A percentile compares a stretch with the other conserved stretches of the same genome.
Conservation (phyloP, 805 yeast genomes). For the Starmera caribaea region DNA sequence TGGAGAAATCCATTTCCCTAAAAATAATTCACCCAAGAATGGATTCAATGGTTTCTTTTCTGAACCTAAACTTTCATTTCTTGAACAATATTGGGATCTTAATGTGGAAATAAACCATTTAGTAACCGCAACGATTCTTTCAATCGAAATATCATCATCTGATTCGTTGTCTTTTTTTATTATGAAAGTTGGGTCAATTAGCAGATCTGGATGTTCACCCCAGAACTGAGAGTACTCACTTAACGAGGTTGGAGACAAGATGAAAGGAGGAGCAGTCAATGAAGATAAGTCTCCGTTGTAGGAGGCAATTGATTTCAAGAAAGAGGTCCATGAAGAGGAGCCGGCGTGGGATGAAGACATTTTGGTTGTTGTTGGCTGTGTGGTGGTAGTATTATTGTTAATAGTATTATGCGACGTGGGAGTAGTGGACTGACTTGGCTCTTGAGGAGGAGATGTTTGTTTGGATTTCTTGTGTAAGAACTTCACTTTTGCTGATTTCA, state of each 20-base stretch:
- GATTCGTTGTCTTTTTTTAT: constrained; percentile 21
- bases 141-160: constrained; percentile 41
- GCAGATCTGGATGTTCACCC: constrained; percentile 85
- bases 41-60: constrained; percentile 98
- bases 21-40: constrained; percentile 87
- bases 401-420: background rate
- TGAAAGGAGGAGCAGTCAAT: constrained; percentile 95
- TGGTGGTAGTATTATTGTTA: background rate
- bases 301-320: constrained; percentile 81
- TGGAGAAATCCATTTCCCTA: constrained; percentile 61
- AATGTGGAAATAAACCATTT: constrained; percentile 89
- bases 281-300: constrained; percentile 91
- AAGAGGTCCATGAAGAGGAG: constrained; percentile 78
- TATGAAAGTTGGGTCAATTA: constrained; percentile 60
- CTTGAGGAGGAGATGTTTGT: background rate
- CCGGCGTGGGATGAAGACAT: constrained; percentile 22
- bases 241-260: constrained; percentile 80
- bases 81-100: constrained; percentile 86
- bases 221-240: constrained; percentile 92
- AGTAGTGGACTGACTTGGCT: background rate
- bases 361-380: background rate
- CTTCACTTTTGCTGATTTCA: constrained; percentile 13
- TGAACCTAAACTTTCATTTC: constrained; percentile 86
- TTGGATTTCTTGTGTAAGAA: constrained; percentile 5
- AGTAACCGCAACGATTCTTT: constrained; percentile 73